These are phyloP conservation scores for Monilinia fructicola DNA, from an alignment of 2,329 filamentous ascomycete genomes.

Conservation along the genomic window DNA sequence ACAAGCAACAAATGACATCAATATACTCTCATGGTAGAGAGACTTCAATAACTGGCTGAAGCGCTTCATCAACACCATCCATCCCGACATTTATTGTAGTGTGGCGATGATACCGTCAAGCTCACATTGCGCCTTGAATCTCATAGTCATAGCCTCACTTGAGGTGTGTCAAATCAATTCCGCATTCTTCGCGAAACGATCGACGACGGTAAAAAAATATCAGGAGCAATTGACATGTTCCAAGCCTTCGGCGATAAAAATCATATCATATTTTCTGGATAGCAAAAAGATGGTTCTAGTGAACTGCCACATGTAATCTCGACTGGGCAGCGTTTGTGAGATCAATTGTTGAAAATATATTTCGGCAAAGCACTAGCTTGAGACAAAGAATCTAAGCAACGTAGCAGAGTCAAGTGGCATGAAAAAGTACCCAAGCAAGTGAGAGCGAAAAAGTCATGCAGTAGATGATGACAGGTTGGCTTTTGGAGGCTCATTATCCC, in stretches of 20 bases:
- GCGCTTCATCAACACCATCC: no score
- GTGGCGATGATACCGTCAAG: not conserved
- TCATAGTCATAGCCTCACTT: constrained; percentile 3
- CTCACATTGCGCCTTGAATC: no score
- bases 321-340: not conserved
- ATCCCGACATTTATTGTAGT: not conserved
- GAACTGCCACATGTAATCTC: not conserved
- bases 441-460: not conserved
- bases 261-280: not conserved
- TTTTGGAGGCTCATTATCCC: no score
- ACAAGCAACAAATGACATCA: not conserved
- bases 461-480: not conserved
- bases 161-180: not conserved
- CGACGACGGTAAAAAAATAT: not conserved
- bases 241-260: not conserved
- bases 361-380: constrained; percentile 1
- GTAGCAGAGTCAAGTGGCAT: not conserved
- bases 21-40: not conserved
- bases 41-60: not conserved
- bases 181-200: not conserved
- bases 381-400: not conserved
- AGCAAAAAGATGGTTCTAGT: not conserved
- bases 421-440: not conserved
- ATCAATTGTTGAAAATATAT: not conserved
- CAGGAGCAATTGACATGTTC: not conserved